These are phyloP conservation scores for Malassezia cuniculi DNA, from an alignment of 1,284 basidiomycete species.

Conservation along the genomic window DNA sequence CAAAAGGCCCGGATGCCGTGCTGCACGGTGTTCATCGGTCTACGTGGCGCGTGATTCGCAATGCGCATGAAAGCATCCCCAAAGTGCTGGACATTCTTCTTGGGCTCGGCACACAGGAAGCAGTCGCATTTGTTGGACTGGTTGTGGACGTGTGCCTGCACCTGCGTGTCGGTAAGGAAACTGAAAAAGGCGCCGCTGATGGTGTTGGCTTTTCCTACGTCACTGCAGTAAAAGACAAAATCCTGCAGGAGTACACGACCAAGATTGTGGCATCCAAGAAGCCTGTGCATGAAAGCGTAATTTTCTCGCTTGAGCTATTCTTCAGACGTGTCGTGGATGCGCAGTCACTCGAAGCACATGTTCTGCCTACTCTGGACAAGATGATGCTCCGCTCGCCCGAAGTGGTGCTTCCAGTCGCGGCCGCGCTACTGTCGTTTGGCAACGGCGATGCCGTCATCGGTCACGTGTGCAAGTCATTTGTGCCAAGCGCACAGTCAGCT, in stretches of 20 bases:
- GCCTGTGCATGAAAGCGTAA: constrained; percentile 17
- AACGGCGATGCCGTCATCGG: constrained; percentile 18
- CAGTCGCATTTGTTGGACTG: constrained; percentile 23
- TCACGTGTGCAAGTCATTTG: constrained; percentile 18
- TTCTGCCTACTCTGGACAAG: constrained; percentile 39
- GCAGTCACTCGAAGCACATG: constrained; percentile 18
- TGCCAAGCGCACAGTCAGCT: constrained; percentile 28
- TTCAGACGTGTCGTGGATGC: constrained; percentile 19
- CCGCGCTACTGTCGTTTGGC: constrained; percentile 18
- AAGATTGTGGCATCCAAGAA: constrained; percentile 32
- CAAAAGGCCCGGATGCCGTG: constrained; percentile 1
- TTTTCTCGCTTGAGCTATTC: constrained; percentile 27
- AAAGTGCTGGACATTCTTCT: constrained; percentile 18
- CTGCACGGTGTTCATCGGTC: neutral
- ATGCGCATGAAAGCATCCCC: constrained; percentile 13
- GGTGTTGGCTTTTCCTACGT: constrained; percentile 23
- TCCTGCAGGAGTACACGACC: constrained; percentile 29
- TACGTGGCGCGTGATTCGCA: constrained; percentile 8
- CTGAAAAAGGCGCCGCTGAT: constrained; percentile 19
- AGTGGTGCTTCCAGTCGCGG: constrained; percentile 21
- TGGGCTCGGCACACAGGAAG: constrained; percentile 16
- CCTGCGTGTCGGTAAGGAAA: constrained; percentile 25
- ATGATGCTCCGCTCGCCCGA: constrained; percentile 41
- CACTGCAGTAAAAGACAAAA: constrained; percentile 13
- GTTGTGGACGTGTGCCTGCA: constrained; percentile 22